phyloP scores from a whole-genome alignment of 805 yeast species.

The Myxozyma neotropica region DNA sequence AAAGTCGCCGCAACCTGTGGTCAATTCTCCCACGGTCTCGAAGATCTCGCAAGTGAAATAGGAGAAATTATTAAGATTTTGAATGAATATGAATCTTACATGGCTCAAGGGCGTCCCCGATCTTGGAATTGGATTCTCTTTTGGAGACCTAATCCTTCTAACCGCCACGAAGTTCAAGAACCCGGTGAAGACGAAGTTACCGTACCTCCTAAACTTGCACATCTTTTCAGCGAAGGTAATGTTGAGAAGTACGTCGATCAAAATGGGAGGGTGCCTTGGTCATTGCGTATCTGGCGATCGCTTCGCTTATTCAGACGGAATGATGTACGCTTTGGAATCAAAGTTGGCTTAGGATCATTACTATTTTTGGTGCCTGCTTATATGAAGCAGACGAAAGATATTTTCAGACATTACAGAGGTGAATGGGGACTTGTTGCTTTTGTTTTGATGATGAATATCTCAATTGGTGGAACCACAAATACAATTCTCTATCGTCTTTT shows the following conservation, averaged over 20 bases:
- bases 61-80: conserved; percentile 41
- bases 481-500: conserved; percentile 45
- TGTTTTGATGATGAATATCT: conserved; percentile 81
- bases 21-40: conserved; percentile 67
- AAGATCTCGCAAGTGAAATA: conserved; percentile 64
- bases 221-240: conserved; percentile 25
- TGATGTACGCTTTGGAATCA: conserved; percentile 75
- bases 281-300: conserved; percentile 42
- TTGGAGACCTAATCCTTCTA: conserved; percentile 47
- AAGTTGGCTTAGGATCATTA: conserved; percentile 78
- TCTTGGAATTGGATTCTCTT: conserved; percentile 58
- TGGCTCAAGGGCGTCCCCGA: conserved; percentile 31
- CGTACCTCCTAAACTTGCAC: conserved; percentile 27
- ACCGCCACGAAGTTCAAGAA: neutral
- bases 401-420: conserved; percentile 67
- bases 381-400: conserved; percentile 54
- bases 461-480: conserved; percentile 74
- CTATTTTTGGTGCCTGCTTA: conserved; percentile 68
- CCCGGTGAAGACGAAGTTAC: conserved; percentile 23
- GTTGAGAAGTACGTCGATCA: conserved; percentile 10
- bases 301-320: conserved; percentile 58
- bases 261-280: neutral
- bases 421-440: conserved; percentile 84
- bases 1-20: conserved; percentile 85
- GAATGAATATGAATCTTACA: conserved; percentile 45